Base-by-base conservation (phyloP, 805 yeast species). In the Spathaspora hagerdaliae region DNA sequence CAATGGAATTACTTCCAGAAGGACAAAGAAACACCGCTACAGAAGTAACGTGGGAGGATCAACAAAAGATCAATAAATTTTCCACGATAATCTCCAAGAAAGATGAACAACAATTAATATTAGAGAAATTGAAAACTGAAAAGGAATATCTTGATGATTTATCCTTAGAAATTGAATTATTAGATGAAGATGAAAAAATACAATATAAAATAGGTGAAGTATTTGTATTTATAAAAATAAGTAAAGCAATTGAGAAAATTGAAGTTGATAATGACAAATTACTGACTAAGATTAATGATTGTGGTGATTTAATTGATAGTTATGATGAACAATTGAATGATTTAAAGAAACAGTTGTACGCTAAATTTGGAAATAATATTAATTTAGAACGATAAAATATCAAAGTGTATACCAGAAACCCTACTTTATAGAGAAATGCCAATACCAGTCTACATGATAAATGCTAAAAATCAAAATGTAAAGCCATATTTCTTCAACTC, bases 91-190 rank as follows among this genome's bases (percentile, higher is more conserved):
- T 90, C 48, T 73, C 82, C 52, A 81, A 83, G 49, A 82, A 84
- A 53, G 89, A 87, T 52, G 73, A 74, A 14, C 61, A 82, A 11
- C 70, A 75, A 31, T 75, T 65, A 14, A 74, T 74, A 41, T 68
- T 86, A 32, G 66, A 70, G 14, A 65, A 67, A 44, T 69, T 74
- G 49, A 71, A 75, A 53, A 77, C 79, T 49, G 96, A 89, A 56
- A 87, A 89, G 54, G 97, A 90, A 58, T 88, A 87, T 56, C 68
- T 92, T 29, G 96, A 89, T 54, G 98, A 92, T 59, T 82, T 89
- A 31, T 72, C 87, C 6, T 58, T 88, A 58, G 99, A 92, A 59
- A 73, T 92, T 36, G 98, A 92, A 64, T 76, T 94, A 38, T 66
- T 89, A 29, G 98, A 92, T 50, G 77, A 73, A 54, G 90, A 83